Percentiles rank a stretch among this genome's conserved stretches.
phyloP scores from a whole-genome alignment of 495 filamentous ascomycete genomes.

The Astrothelium subdiscretum region DNA sequence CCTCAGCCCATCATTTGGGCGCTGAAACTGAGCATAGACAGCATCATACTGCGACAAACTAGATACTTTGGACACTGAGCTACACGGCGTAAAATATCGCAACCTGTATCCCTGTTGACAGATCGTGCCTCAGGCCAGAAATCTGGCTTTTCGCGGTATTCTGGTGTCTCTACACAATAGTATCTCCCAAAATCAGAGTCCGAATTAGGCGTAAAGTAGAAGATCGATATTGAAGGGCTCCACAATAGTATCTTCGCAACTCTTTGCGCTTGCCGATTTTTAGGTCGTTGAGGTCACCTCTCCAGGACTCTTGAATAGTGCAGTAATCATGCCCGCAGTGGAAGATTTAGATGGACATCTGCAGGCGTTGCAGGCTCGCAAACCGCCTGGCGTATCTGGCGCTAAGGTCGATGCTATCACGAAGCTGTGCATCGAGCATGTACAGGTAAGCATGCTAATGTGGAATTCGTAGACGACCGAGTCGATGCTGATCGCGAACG shows the following conservation, averaged over 20 bases:
- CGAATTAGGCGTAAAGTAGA: not conserved
- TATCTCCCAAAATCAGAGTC: not conserved
- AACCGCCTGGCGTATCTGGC: slow-evolving; percentile 86
- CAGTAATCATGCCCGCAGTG: slow-evolving; percentile 60
- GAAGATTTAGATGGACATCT: slow-evolving; percentile 82
- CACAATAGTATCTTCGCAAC: not conserved
- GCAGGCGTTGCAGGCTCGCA: slow-evolving; percentile 81
- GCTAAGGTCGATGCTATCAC: slow-evolving; percentile 82
- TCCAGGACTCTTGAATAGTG: not conserved
- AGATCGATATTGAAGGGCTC: not conserved
- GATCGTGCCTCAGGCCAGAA: not conserved
- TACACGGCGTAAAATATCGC: not conserved
- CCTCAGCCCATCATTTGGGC: not conserved
- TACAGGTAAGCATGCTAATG: slow-evolving; percentile 62
- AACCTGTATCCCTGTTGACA: not conserved
- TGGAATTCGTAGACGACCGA: not conserved
- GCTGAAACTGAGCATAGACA: not conserved
- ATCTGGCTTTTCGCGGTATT: not conserved
- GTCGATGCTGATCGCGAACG: not conserved
- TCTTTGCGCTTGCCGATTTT: not conserved
- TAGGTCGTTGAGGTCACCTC: not conserved
- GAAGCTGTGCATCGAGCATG: slow-evolving; percentile 70
- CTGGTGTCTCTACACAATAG: slow-evolving; percentile 2
- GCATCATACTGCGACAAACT: not conserved
- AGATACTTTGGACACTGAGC: not conserved